Percentiles rank a stretch among this genome's conserved stretches.
These are phyloP conservation scores for Penicillium soppii DNA, from an alignment of 495 filamentous ascomycete genomes.

Conservation along the genomic window DNA sequence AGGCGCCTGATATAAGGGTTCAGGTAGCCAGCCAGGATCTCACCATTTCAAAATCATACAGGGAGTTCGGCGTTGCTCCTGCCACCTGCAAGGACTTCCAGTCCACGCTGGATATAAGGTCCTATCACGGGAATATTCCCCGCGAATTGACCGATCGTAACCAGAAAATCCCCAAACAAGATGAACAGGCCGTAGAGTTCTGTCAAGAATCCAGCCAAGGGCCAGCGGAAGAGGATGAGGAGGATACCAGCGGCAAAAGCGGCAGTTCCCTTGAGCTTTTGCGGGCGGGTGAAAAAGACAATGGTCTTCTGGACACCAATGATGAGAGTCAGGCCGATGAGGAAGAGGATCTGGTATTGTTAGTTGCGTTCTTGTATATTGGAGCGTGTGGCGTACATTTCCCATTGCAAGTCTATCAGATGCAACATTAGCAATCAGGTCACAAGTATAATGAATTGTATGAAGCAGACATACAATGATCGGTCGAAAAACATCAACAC, in stretches of 20 bases:
- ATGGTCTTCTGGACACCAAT: conserved; percentile 91
- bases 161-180: conserved; percentile 92
- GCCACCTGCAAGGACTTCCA: conserved; percentile 64
- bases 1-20: too few species aligned
- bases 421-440: conserved; percentile 6
- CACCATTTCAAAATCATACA: too few species aligned
- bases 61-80: conserved; percentile 74
- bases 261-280: conserved; percentile 88
- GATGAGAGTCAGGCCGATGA: conserved; percentile 90
- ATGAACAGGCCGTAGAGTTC: conserved; percentile 92
- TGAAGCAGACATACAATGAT: conserved; percentile 63
- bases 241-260: conserved; percentile 83
- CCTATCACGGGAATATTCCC: conserved; percentile 83
- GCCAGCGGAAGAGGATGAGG: conserved; percentile 85
- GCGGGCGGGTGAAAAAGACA: conserved; percentile 87
- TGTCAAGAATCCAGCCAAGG: conserved; percentile 82
- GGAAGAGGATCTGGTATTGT: conserved; percentile 78
- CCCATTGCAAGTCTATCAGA: conserved; percentile 75
- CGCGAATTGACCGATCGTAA: conserved; percentile 86
- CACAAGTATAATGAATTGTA: neutral
- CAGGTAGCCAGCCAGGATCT: too few species aligned
- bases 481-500: conserved; percentile 97
- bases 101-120: conserved; percentile 68
- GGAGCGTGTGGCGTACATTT: conserved; percentile 55
- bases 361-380: conserved; percentile 12